Base-by-base conservation (phyloP, 192 early-diverging fungal species). In the Gonapodya prolifera region DNA sequence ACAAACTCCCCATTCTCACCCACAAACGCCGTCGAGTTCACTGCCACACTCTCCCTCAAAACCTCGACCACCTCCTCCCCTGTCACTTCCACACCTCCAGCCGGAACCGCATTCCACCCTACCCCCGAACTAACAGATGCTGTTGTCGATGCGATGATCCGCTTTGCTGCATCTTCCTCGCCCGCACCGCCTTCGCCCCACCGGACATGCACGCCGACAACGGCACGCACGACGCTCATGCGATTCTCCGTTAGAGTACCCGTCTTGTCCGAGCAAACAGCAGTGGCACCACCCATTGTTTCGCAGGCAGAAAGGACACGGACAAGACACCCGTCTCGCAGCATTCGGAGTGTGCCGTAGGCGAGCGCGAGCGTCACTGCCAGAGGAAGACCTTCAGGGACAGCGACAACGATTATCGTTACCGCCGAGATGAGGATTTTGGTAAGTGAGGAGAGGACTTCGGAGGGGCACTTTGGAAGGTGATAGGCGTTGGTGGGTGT, bases 221-320 rank as follows among this genome's bases (percentile, higher is more conserved):
- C 77, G 36, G 88, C 92, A 75, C 85, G 82, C 17, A 92, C 91
- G 0, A 94, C 89, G 0, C 91, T 92, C 93, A 94, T 94, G 78
- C 84, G 86, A 83, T 94, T 94, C 82, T 92, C 87, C 0, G 94
- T 95, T 77, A 95, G 81, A 0, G 94, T 95, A 16, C 94, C 94
- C 2, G 94, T 95, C 83, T 95, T 95, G 82, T 95, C 93, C 0
- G 92, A 92, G 84, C 92, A 95, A 2, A 95, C 88, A 33, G 91
- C 86, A 0, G 92, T 94, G 16, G 90, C 92, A 61, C 91, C 90
- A 69, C 94, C 94, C 90, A 94, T 92, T 18, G 91, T 93, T 84
- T 94, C 94, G 79, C 89, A 92, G 13, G 90, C 90, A 23, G 93
- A 86, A 73, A 94, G 87, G 35, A 90, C 87, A 80, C 93, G 88